Base-by-base conservation (phyloP, 1,284 basidiomycete species). In the Fomes fomentarius region DNA sequence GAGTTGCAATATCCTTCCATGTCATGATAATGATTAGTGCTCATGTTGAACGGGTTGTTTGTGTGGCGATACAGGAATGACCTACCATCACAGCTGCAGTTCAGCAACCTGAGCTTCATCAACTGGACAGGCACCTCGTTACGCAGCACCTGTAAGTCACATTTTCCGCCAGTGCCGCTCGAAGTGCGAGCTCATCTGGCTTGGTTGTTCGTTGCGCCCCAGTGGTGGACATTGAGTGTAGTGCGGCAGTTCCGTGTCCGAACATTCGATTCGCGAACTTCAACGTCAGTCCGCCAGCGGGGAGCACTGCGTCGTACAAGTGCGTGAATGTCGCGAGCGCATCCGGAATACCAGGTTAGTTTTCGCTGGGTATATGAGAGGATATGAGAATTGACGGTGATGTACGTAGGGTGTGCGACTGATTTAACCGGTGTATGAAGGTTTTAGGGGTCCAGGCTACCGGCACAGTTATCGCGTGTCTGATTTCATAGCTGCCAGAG, bases 201-300 rank as follows among this genome's bases (percentile, higher is more conserved):
- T n/a, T 33, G 53, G 37, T 46, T 40, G 38, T 30, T 17, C 44
- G 37, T 4, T 12, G 15, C 43, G 25, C 19, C 52, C 3, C 11
- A 83, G 83, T 83, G 41, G 76, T 85, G 21, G 74, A 80, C 54
- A 66, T 85, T 24, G 75, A 76, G 51, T 84, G 82, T 66, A 83
- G 80, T 56, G 57, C 77, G 0, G 78, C 76, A 0, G 80, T 69
- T 21, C 77, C 76, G 11, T 85, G 82, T 58, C 69, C 72, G 8
- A 68, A 77, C 52, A 75, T 84, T 41, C 59, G 63, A 0, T 83
- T 84, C 63, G 42, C 67, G 12, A 62, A 74, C 52, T 77, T 82
- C 56, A 63, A 76, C 42, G 70, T 83, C 33, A 57, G 64, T 4
- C 66, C 71, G 5, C 76, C 75, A 3, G 62, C 55, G 15, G 76